These are phyloP conservation scores for Chaetomium fimeti DNA, from an alignment of 495 filamentous ascomycete species.

Conservation along the genomic window DNA sequence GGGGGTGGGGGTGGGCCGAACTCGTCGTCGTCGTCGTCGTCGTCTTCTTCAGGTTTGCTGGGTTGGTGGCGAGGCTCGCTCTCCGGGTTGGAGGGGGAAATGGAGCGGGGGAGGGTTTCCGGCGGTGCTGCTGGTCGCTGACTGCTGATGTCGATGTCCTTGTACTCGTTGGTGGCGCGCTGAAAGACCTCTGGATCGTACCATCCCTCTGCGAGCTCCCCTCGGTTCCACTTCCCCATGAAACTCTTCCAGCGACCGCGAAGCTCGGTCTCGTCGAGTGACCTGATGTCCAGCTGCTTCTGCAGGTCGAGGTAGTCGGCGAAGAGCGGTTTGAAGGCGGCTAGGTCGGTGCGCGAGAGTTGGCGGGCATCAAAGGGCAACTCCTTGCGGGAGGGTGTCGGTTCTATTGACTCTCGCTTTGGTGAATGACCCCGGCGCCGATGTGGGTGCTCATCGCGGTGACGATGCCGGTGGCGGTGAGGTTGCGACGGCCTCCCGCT, in stretches of 20 bases:
- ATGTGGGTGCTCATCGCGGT: conserved; percentile 24
- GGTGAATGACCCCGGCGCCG: conserved; percentile 24
- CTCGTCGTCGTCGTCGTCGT: conserved; percentile 59
- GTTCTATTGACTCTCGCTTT: conserved; percentile 3
- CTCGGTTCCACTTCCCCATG: conserved; percentile 86
- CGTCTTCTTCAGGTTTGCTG: conserved; percentile 48
- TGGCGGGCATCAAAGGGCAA: conserved; percentile 67
- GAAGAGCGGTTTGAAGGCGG: conserved; percentile 67
- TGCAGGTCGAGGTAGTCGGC: conserved; percentile 87
- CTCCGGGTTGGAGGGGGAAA: neutral
- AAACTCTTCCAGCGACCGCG: conserved; percentile 94
- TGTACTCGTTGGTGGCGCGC: conserved; percentile 22
- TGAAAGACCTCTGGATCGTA: conserved; percentile 71
- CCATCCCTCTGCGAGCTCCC: conserved; percentile 90
- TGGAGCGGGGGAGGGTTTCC: neutral
- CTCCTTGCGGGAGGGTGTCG: conserved; percentile 8
- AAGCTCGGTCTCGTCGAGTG: conserved; percentile 65
- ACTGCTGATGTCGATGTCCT: neutral
- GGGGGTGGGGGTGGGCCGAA: conserved; percentile 67
- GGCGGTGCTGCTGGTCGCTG: neutral
- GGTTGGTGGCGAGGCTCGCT: conserved; percentile 29
- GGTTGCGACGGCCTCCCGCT: neutral
- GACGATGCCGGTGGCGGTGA: conserved; percentile 15
- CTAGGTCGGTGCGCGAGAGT: conserved; percentile 65
- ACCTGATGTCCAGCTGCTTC: conserved; percentile 65